A percentile compares a stretch with the other conserved stretches of the same genome.
Conservation (phyloP, 352 stramenopile genomes). For the Phytophthora sansomeana region DNA sequence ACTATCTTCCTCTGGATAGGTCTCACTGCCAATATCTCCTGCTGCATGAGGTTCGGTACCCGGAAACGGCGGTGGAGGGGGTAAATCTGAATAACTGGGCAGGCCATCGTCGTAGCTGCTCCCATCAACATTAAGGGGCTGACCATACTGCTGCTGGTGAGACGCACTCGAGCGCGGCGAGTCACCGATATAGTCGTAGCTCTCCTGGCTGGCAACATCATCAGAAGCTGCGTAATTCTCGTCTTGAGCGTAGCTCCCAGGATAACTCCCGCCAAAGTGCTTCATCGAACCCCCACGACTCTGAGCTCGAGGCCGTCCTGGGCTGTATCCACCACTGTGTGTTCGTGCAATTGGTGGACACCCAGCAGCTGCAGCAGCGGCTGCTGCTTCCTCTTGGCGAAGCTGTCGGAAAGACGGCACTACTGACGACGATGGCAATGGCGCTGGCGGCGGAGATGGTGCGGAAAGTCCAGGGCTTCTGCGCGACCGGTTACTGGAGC, state of each 20-base stretch:
- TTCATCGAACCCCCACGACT: constrained; percentile 36
- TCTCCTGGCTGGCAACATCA: constrained; percentile 41
- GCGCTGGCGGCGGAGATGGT: constrained; percentile 18
- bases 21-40: constrained; percentile 10
- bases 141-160: constrained; percentile 18
- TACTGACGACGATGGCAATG: constrained; percentile 33
- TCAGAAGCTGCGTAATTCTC: constrained; percentile 48
- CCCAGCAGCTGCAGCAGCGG: constrained; percentile 22
- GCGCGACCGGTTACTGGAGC: constrained; percentile 14
- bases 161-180: constrained; percentile 40
- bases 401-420: constrained; percentile 73
- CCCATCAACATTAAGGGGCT: constrained; percentile 26
- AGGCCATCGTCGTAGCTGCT: constrained; percentile 14
- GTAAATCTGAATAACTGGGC: constrained; percentile 27
- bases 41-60: constrained; percentile 6
- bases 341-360: constrained; percentile 35
- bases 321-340: constrained; percentile 38
- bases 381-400: constrained; percentile 56
- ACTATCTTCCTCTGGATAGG: constrained; percentile 45
- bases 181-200: constrained; percentile 42
- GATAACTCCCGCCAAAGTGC: constrained; percentile 14
- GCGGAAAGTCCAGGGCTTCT: constrained; percentile 22
- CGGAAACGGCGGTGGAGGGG: constrained; percentile 34
- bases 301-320: constrained; percentile 19
- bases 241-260: constrained; percentile 16